Evolutionary conservation across 2,329 filamentous ascomycete genomes (phyloP), one percentile per base, ranked within the genome.

Genomic region (Fusarium sp.): DNA sequence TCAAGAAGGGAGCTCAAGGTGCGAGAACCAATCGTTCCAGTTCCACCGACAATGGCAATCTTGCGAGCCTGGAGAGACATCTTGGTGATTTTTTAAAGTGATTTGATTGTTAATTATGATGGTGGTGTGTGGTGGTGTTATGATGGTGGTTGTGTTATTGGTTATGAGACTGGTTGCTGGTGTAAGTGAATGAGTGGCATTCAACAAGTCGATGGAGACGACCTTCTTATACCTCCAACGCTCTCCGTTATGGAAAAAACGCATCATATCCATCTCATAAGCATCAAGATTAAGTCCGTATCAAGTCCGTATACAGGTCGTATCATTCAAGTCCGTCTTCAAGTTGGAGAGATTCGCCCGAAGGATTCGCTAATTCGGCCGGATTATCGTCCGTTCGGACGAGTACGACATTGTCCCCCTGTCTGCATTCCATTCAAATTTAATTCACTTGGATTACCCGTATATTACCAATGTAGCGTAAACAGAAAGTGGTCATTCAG

Each of bases 1-100:
- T 81, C 80, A 52, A 86, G 75, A 6, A 88, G 80, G n/a, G 81
- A 81, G 6, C 80, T 72, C 45, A 82, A 74, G 63, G 85, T 83
- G 52, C 79, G 72, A 3, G 76, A 76, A n/a, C 85, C 86, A 43
- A 84, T 71, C 37, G 79, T 80, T 66, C 86, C 85, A 72, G 81
- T 79, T 64, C 82, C 81, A 57, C 80, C 78, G 63, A 77, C 68
- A 13, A 80, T 76, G 60, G 79, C 78, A 41, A 81, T 79, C 34
- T 80, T 81, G 48, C 77, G 77, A 16, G 52, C 59, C 27, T 71
- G 41, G 39, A 56, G 27, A 66, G 65, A 41, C 72, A 76, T 74
- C 23, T 6, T 48, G 43, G 16, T 27, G 32, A 8, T 23, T 7
- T 62, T 39, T 37, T 11, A 66, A 11, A 66, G 56, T 9, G 66